Evolutionary conservation across 164 flowering plant species (phyloP), one percentile per base, ranked within the genome.

Genomic region (Echeveria elegans): DNA sequence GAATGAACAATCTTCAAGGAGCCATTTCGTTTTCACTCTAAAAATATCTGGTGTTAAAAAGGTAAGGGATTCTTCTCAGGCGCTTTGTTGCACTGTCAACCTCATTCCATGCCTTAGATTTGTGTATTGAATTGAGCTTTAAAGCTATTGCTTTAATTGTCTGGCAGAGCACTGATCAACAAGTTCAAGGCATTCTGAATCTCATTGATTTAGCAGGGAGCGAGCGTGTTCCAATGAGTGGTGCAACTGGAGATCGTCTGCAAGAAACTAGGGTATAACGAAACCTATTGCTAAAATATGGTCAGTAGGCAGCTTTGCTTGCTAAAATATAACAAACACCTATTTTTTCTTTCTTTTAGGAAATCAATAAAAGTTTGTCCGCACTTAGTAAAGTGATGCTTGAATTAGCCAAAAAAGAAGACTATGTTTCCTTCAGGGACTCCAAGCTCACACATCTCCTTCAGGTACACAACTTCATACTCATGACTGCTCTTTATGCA

Each of bases 381-480:
- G 88, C 88, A 32, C 71, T 94, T 70, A 85, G 96, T 72, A 95
- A 91, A 74, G 97, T 94, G 26, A 91, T 94, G 74, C 85, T 88
- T 77, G 82, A 96, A 19, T 83, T 50, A 15, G 11, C 45, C 11
- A 40, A 40, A 12, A 40, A 40, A 15, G 45, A 40, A 2, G 45
- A 40, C 8, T 90, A 91, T 69, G 87, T 94, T 8, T 96, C 97
- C 4, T 94, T 82, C 69, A 80, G 97, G 69, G 87, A 94, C 74
- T 94, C 98, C 29, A 94, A 94, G 77, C 89, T 94, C 26, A 94
- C 98, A 6, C 88, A 91, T 74, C 97, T 94, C 76, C 92, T 94
- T 29, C 99, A 94, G 97, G 99, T 91, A 85, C 23, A 21, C 10
- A 21, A 7, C 1, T 0, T 34, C 7, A 34, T 34, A 34, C 7